Evolutionary conservation across 768 basidiomycete species (phyloP), one percentile per base, ranked within the genome.

Genomic region (Leucocoprinus leucothites): DNA sequence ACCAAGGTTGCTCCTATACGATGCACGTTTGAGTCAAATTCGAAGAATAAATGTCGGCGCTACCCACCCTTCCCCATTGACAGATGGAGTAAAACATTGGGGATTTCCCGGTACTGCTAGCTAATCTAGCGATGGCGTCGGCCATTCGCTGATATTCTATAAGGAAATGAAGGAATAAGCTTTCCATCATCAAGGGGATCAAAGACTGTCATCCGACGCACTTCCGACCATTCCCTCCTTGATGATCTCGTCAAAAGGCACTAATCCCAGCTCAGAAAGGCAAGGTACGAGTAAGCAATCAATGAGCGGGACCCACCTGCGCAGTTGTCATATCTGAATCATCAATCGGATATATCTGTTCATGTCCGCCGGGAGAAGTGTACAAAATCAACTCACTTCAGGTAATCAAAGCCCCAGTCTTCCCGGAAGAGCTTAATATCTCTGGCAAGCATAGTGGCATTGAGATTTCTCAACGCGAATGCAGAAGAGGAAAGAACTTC

Each of bases 21-120:
- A 18, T 5, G 31, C 14, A 6, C 26, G 28, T 5, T 31, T 18
- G 14, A 21, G 9, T 6, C 13, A 22, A 31, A n/a, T 4, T 31
- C 31, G 31, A 31, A 31, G 31, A 31, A 3, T 4, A 34, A 18
- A 7, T 5, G 18, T 22, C 7, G 13, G 18, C 28, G 8, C 7
- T n/a, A 62, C 75, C 62, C 64, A 87, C 86, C 61, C 77, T 69
- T 44, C 86, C 86, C 86, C 86, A 87, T 61, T 86, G 76, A 64
- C 86, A 87, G 13, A 87, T 63, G 14, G 85, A 86, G 57, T 82
- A 74, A 31, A 84, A 65, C 24, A 87, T 63, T 2, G 86, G 82
- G 0, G 80, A 73, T 48, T 77, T 82, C 1, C 79, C 78, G 3
- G 80, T 75, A 7, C 65, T 31, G 60, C 57, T 74, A 64, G 25